phyloP scores from a whole-genome alignment of 73 alveolate species.

The Paramecium octaurelia region DNA sequence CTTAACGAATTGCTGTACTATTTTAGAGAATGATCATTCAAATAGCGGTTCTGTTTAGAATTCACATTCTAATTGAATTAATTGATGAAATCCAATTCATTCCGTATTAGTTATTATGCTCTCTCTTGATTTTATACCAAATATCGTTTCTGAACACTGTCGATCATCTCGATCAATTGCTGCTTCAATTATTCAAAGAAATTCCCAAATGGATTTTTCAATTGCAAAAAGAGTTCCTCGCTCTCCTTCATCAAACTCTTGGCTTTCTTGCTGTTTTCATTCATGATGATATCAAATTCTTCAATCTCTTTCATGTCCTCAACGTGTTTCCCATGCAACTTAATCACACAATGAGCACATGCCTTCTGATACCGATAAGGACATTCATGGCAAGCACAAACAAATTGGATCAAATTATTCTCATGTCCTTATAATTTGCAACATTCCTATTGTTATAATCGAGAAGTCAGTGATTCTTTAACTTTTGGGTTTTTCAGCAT shows the following conservation, averaged over 20 bases:
- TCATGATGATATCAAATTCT: neutral
- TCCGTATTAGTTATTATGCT: neutral
- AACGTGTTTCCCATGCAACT: conserved; percentile 6
- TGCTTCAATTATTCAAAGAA: neutral
- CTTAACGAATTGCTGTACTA: neutral
- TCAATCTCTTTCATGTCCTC: neutral
- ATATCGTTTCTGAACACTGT: neutral
- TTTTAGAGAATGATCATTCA: neutral
- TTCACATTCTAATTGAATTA: neutral
- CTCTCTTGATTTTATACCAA: neutral
- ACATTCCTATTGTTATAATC: neutral
- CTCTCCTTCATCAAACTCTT: neutral
- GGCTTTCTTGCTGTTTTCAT: neutral
- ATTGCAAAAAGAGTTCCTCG: neutral
- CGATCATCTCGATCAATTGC: neutral
- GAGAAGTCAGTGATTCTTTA: neutral
- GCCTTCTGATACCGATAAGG: conserved; percentile 11
- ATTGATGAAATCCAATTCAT: neutral
- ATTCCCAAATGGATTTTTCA: neutral
- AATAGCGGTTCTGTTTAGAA: neutral
- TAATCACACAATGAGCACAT: conserved; percentile 38
- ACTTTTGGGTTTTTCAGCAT: neutral
- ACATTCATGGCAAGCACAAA: conserved; percentile 7
- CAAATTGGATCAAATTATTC: neutral
- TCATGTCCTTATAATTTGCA: conserved; percentile 37